Percentiles rank a stretch among this genome's conserved stretches.
These are phyloP conservation scores for Euphorbia celastroides DNA, from an alignment of 441 rosid species.

Conservation along the genomic window DNA sequence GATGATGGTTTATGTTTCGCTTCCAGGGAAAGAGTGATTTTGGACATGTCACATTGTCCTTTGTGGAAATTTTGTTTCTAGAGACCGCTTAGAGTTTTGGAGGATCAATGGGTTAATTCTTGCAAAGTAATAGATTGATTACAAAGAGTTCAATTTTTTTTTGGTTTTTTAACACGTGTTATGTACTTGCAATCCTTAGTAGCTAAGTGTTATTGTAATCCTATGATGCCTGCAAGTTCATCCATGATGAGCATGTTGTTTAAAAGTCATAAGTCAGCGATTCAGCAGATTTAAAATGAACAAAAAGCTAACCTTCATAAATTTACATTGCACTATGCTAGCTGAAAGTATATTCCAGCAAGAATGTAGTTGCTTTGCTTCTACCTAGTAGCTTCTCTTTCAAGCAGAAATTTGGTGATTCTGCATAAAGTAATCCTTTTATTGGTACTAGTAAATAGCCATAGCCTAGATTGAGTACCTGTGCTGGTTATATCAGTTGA, in stretches of 20 bases:
- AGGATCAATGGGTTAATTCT: neutral
- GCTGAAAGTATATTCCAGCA: neutral
- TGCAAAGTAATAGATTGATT: neutral
- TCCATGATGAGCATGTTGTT: neutral
- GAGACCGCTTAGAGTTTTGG: neutral
- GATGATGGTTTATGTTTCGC: neutral
- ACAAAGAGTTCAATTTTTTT: no score
- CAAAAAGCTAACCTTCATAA: neutral
- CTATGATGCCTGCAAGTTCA: no score
- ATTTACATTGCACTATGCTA: neutral
- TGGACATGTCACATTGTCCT: neutral
- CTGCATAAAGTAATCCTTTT: no score
- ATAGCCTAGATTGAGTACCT: neutral
- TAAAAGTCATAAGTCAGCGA: neutral
- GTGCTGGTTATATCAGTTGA: neutral
- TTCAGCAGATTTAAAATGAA: neutral
- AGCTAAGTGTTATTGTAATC: neutral
- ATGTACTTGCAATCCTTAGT: neutral
- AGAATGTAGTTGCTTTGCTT: neutral
- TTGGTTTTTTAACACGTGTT: neutral
- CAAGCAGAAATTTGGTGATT: neutral
- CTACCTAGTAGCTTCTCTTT: neutral
- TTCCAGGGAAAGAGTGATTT: neutral
- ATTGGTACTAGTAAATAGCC: no score
- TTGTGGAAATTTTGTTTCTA: neutral